Base-by-base conservation (phyloP, 805 yeast species). In the Teunomyces cretensis region DNA sequence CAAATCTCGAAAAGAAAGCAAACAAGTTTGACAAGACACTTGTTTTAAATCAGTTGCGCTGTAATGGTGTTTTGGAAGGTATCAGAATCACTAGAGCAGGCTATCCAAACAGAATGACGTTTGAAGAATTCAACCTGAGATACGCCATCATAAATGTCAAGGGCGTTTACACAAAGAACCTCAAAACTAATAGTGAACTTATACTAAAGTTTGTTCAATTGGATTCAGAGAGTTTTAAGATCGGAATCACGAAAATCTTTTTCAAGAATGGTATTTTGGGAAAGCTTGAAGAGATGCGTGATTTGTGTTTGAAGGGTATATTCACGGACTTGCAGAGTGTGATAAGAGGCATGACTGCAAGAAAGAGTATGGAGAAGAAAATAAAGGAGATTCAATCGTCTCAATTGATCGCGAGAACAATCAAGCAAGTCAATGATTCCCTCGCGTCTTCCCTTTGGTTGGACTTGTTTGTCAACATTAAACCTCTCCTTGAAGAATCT, bases 51-150 rank as follows among this genome's bases (percentile, higher is more conserved):
- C 99, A 94, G 67, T 73, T 94, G 50, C 76, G 97, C 51, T 94
- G 98, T 60, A 94, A 94, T 60, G 99, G 99, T 78, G 99, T 94
- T 12, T 69, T 94, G 42, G 99, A 94, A 72, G 99, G 99, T 49
- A 94, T 94, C 26, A 78, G 99, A 64, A 94, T 94, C 48, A 96
- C 98, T 0, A 79, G 99, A 52, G 89, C 96, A 7, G 99, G 99
- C 2, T 94, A 86, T 64, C 99, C 99, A 4, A 94, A 94, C 64
- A 79, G 97, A 52, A 81, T 92, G 60, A 80, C 83, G 24, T 92
- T 91, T 64, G 79, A 83, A 37, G 92, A 88, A 39, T 94, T 94
- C 67, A 80, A 78, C 42, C 75, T 72, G 31, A 76, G 96, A 43
- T 94, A 94, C 61, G 78, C 79, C 26, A 78, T 91, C n/a, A 68